Conservation (phyloP, 106 monocot genomes). For the Allium fistulosum region DNA sequence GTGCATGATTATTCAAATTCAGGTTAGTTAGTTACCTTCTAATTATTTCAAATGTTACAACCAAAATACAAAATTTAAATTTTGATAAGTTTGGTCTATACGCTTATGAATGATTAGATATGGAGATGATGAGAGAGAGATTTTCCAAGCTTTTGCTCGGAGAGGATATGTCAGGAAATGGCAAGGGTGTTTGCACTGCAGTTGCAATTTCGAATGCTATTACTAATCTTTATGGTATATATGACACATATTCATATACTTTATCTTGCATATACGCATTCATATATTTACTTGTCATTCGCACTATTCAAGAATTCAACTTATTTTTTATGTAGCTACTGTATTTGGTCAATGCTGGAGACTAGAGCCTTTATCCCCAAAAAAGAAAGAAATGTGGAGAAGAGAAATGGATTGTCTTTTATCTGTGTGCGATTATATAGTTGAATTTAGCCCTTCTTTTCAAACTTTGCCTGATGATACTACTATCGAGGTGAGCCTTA, state of each 20-base stretch:
- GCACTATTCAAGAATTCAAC: not conserved
- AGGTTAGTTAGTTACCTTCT: constrained; percentile 4
- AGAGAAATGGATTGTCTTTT: constrained; percentile 79
- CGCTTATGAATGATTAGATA: constrained; percentile 16
- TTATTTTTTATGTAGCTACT: constrained; percentile 34
- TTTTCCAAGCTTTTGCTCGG: constrained; percentile 87
- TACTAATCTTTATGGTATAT: constrained; percentile 80
- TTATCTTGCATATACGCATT: not conserved
- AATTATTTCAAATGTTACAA: not conserved
- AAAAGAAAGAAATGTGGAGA: constrained; percentile 79
- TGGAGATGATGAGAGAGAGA: constrained; percentile 68
- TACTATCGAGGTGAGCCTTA: constrained; percentile 25
- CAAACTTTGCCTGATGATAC: constrained; percentile 45
- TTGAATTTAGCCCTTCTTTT: constrained; percentile 49
- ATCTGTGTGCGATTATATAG: constrained; percentile 72
- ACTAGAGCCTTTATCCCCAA: constrained; percentile 55
- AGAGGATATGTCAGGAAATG: constrained; percentile 88
- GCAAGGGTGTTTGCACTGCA: constrained; percentile 76
- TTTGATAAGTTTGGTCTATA: not conserved
- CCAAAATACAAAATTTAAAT: not conserved
- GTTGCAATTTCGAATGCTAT: constrained; percentile 86
- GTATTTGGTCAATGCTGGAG: constrained; percentile 64
- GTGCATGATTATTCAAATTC: constrained; percentile 4
- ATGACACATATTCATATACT: not conserved
- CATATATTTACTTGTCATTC: not conserved